Conservation (phyloP, 2,329 filamentous ascomycete species). For the Aspergillus versicolor region DNA sequence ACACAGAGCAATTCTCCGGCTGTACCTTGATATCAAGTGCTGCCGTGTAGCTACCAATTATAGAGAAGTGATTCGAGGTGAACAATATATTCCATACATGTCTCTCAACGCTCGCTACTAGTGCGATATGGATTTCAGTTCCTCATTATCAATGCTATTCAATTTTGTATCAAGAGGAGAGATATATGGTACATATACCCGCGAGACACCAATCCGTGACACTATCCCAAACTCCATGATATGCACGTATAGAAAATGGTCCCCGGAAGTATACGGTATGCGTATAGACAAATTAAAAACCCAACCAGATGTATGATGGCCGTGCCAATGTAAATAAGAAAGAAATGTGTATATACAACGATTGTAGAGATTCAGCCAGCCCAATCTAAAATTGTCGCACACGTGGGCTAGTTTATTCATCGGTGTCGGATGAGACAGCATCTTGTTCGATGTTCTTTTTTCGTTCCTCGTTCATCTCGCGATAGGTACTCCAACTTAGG, state of each 20-base stretch:
- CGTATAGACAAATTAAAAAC: neutral
- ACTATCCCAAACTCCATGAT: neutral
- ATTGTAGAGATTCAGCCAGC: neutral
- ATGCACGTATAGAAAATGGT: neutral
- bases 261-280: neutral
- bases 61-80: neutral
- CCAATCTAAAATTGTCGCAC: neutral
- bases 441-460: constrained; percentile 54
- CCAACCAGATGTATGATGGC: neutral
- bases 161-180: neutral
- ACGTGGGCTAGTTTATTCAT: constrained; percentile 28
- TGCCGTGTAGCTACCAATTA: constrained; percentile 4
- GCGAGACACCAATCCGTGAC: neutral
- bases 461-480: constrained; percentile 85
- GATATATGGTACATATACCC: neutral
- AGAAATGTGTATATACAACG: neutral
- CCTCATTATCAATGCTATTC: neutral
- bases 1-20: constrained; percentile 8
- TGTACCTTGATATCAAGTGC: neutral
- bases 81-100: neutral
- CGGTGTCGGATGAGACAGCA: constrained; percentile 43
- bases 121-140: neutral
- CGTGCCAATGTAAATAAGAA: neutral
- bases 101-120: neutral
- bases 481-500: constrained; percentile 86